Evolutionary conservation across 805 yeast genomes (phyloP).

Genomic region (Candida vaughaniae): DNA sequence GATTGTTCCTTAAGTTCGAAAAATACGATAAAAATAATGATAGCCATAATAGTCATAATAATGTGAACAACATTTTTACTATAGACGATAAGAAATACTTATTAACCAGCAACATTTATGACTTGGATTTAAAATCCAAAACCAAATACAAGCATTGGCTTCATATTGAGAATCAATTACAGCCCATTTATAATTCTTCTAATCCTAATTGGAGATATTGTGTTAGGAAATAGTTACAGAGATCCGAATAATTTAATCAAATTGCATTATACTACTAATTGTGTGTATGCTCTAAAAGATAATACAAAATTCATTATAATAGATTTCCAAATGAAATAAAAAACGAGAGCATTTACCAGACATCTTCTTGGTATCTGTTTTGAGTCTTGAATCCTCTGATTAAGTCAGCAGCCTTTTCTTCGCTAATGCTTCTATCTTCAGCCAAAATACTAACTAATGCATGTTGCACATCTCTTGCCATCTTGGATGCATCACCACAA

Average conservation of each 20-base stretch:
- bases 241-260: no score
- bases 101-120: slow-evolving; percentile 42
- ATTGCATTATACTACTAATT: not conserved
- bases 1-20: slow-evolving; percentile 45
- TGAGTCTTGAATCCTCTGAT: slow-evolving; percentile 76
- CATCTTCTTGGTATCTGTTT: slow-evolving; percentile 95
- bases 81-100: slow-evolving; percentile 25
- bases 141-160: slow-evolving; percentile 47
- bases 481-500: slow-evolving; percentile 94
- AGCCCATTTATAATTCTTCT: slow-evolving; percentile 29
- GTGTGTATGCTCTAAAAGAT: no score
- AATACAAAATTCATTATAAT: no score
- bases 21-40: slow-evolving; percentile 26
- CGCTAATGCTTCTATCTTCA: slow-evolving; percentile 59
- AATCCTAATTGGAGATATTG: slow-evolving; percentile 32
- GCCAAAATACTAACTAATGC: slow-evolving; percentile 64
- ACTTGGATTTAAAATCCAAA: slow-evolving; percentile 48
- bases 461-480: slow-evolving; percentile 91
- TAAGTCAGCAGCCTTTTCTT: slow-evolving; percentile 70
- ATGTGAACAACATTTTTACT: slow-evolving; percentile 24
- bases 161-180: slow-evolving; percentile 39
- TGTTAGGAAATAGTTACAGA: slow-evolving; percentile 11
- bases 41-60: slow-evolving; percentile 29
- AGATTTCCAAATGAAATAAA: no score
- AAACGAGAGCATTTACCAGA: no score